These are phyloP conservation scores for Penicillium atrosanguineum DNA, from an alignment of 495 filamentous ascomycete genomes.

Conservation along the genomic window DNA sequence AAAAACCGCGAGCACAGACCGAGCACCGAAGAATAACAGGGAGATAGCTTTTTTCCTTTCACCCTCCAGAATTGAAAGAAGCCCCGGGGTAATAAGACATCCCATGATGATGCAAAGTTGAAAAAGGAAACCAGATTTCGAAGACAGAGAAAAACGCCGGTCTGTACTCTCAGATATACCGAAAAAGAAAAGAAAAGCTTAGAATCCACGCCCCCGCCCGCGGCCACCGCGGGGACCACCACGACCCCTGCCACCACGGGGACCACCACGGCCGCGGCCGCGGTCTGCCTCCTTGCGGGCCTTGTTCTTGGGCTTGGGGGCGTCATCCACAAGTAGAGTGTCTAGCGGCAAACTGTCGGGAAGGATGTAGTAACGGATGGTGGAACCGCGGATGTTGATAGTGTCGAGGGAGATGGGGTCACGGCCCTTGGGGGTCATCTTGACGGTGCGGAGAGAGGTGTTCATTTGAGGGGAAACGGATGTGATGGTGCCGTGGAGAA, in stretches of 20 bases:
- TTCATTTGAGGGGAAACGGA: conserved; percentile 97
- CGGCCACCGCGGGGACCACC: conserved; percentile 57
- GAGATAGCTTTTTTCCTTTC: conserved; percentile 3
- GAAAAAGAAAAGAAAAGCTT: conserved; percentile 20
- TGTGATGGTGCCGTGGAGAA: conserved; percentile 92
- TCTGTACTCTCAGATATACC: conserved; percentile 17
- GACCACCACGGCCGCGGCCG: conserved; percentile 58
- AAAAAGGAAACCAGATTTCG: conserved; percentile 15
- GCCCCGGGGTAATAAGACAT: conserved; percentile 19
- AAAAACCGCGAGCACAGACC: neutral
- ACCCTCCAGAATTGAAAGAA: conserved; percentile 19
- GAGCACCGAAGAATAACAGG: neutral
- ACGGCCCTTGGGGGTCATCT: conserved; percentile 86
- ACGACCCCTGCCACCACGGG: conserved; percentile 53
- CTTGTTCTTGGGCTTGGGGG: conserved; percentile 99
- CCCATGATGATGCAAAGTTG: conserved; percentile 27
- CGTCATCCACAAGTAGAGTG: conserved; percentile 90
- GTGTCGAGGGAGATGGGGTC: conserved; percentile 84
- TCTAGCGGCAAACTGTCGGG: conserved; percentile 93
- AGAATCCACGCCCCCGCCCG: conserved; percentile 56
- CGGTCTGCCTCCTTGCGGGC: conserved; percentile 87
- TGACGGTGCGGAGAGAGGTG: conserved; percentile 86
- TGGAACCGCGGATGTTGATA: conserved; percentile 94
- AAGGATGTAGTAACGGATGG: conserved; percentile 90
- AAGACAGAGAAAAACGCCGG: conserved; percentile 30